Conservation (phyloP, 805 yeast genomes). For the Metschnikowia baotianmanensis region DNA sequence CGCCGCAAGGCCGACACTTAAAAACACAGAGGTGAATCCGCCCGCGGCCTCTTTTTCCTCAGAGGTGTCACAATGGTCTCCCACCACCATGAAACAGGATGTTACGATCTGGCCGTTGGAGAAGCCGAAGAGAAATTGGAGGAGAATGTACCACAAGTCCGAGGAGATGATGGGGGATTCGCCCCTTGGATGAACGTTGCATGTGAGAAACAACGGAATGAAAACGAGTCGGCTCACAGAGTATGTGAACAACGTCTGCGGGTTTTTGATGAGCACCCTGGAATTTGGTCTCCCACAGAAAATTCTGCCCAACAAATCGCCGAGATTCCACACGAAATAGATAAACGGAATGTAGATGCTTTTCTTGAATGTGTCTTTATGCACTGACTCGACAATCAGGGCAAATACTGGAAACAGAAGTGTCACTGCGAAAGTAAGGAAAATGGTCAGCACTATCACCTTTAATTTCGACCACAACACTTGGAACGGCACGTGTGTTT, state of each 20-base stretch:
- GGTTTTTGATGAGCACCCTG: slow-evolving; percentile 36
- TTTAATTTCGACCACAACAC: slow-evolving; percentile 61
- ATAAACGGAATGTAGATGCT: slow-evolving; percentile 66
- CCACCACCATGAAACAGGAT: slow-evolving; percentile 75
- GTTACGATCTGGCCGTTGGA: slow-evolving; percentile 86
- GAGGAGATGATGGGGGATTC: slow-evolving; percentile 43
- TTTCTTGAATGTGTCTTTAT: slow-evolving; percentile 41
- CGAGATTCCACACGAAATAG: slow-evolving; percentile 83
- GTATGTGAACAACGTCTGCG: slow-evolving; percentile 48
- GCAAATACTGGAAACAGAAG: slow-evolving; percentile 90
- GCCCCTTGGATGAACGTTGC: slow-evolving; percentile 50
- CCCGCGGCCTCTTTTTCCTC: slow-evolving; percentile 89
- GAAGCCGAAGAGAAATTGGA: slow-evolving; percentile 79
- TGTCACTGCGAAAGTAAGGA: slow-evolving; percentile 70
- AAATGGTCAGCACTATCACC: slow-evolving; percentile 64
- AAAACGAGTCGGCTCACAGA: slow-evolving; percentile 55
- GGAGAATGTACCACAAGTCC: slow-evolving; percentile 62
- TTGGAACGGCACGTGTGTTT: slow-evolving; percentile 53
- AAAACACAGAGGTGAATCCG: slow-evolving; percentile 80
- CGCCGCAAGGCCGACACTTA: slow-evolving; percentile 71
- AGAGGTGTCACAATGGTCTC: slow-evolving; percentile 54
- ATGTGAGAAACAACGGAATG: slow-evolving; percentile 69
- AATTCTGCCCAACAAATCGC: slow-evolving; percentile 80
- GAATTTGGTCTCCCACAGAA: slow-evolving; percentile 48
- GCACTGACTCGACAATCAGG: slow-evolving; percentile 54